These are phyloP conservation scores for Lupinus albus DNA, from an alignment of 306 rosid genomes.

Conservation along the genomic window DNA sequence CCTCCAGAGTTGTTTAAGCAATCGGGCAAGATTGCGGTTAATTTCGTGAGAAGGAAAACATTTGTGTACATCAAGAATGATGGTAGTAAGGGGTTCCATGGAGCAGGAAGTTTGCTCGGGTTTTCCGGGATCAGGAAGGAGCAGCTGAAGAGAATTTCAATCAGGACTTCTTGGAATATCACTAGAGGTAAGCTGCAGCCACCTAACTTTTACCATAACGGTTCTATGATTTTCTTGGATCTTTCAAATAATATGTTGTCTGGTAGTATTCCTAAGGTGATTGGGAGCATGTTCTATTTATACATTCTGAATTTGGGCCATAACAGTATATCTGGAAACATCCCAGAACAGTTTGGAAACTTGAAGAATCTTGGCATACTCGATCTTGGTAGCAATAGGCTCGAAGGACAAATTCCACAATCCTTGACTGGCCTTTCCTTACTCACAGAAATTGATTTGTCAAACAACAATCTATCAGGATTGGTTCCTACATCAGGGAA, in stretches of 20 bases:
- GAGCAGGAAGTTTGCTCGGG: constrained; percentile 93
- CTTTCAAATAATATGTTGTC: constrained; percentile 74
- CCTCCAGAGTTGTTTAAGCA: constrained; percentile 75
- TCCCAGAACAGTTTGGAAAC: constrained; percentile 77
- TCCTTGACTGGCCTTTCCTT: constrained; percentile 59
- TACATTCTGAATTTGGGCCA: constrained; percentile 78
- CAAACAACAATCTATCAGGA: constrained; percentile 68
- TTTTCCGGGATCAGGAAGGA: constrained; percentile 69
- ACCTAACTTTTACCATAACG: constrained; percentile 74
- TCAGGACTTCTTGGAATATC: constrained; percentile 87
- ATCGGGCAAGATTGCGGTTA: constrained; percentile 73
- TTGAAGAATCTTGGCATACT: constrained; percentile 71
- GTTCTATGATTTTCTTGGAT: constrained; percentile 90
- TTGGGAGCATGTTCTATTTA: constrained; percentile 69
- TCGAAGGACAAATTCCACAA: constrained; percentile 73
- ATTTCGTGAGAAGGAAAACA: constrained; percentile 66
- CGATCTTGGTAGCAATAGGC: constrained; percentile 76
- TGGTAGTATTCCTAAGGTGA: constrained; percentile 77
- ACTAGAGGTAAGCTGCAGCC: constrained; percentile 67
- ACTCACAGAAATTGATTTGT: constrained; percentile 75
- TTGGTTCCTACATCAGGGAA: constrained; percentile 68
- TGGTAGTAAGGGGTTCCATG: constrained; percentile 90
- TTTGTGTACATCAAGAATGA: constrained; percentile 87
- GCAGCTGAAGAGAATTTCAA: constrained; percentile 69
- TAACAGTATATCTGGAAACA: constrained; percentile 72